Percentiles rank a stretch among this genome's conserved stretches.
Conservation (phyloP, 768 basidiomycete species). For the Suillus weaverae region DNA sequence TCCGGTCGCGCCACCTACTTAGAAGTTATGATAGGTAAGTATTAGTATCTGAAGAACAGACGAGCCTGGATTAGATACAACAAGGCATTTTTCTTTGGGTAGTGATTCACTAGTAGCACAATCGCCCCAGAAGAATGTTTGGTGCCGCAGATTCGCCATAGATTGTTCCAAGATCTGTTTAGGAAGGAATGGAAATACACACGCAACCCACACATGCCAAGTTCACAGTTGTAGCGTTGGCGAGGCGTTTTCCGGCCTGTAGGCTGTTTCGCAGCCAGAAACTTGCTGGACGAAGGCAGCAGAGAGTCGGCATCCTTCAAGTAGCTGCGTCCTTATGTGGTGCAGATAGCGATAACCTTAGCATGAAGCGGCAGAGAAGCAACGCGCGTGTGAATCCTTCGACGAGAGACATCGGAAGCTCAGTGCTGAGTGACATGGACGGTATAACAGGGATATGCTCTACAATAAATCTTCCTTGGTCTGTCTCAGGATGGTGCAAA, state of each 20-base stretch:
- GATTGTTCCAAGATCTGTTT: not conserved
- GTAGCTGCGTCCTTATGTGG: too few species aligned
- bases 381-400: constrained; percentile 81
- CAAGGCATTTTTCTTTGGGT: not conserved
- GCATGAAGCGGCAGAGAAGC: constrained; percentile 72
- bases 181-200: too few species aligned
- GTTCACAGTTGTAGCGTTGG: too few species aligned
- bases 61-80: not conserved
- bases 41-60: not conserved
- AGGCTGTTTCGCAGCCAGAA: too few species aligned
- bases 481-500: constrained; percentile 69
- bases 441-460: constrained; percentile 60
- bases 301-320: too few species aligned
- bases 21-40: not conserved
- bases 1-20: not conserved
- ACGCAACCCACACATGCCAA: too few species aligned
- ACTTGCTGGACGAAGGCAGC: too few species aligned
- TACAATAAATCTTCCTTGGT: constrained; percentile 57
- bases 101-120: not conserved
- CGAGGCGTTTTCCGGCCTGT: too few species aligned
- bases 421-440: constrained; percentile 49
- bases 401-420: constrained; percentile 70
- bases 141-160: not conserved
- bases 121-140: not conserved
- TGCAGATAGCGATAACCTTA: too few species aligned